Conservation (phyloP, 2,329 filamentous ascomycete species). For the Penicillium thymicola region DNA sequence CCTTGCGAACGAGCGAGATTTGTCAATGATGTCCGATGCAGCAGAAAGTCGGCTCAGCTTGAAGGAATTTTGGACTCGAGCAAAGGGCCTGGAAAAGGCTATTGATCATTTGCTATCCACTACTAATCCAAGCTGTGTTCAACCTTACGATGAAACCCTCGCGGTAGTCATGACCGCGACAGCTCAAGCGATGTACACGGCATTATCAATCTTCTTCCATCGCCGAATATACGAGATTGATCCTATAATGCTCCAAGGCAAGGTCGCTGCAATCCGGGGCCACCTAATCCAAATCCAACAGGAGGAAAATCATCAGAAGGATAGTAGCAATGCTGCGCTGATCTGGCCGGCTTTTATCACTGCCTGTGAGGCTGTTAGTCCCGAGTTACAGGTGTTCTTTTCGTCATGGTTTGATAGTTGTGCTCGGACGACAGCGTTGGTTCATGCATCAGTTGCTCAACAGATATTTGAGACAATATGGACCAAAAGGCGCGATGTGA, state of each 20-base stretch:
- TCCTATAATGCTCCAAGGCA: conserved; percentile 7
- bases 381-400: conserved; percentile 12
- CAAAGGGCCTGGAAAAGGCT: conserved; percentile 16
- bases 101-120: conserved; percentile 6
- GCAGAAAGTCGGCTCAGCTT: neutral
- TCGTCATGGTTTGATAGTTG: conserved; percentile 15
- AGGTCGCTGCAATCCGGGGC: conserved; percentile 6
- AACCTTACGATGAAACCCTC: neutral
- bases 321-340: conserved; percentile 10
- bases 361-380: conserved; percentile 16
- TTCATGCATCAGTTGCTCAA: conserved; percentile 12
- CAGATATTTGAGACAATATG: conserved; percentile 15
- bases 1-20: conserved; percentile 18
- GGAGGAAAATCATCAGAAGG: neutral
- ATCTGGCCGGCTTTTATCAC: conserved; percentile 23
- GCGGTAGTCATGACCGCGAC: neutral
- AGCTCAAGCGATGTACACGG: conserved; percentile 16
- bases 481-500: conserved; percentile 8
- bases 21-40: conserved; percentile 5
- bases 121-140: neutral
- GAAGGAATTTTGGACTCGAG: conserved; percentile 15
- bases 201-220: conserved; percentile 17
- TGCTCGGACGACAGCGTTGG: conserved; percentile 9
- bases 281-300: conserved; percentile 3
- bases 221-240: conserved; percentile 18